A percentile compares a stretch with the other conserved stretches of the same genome.
Conservation (phyloP, 805 yeast species). For the Yarrowia bubula region DNA sequence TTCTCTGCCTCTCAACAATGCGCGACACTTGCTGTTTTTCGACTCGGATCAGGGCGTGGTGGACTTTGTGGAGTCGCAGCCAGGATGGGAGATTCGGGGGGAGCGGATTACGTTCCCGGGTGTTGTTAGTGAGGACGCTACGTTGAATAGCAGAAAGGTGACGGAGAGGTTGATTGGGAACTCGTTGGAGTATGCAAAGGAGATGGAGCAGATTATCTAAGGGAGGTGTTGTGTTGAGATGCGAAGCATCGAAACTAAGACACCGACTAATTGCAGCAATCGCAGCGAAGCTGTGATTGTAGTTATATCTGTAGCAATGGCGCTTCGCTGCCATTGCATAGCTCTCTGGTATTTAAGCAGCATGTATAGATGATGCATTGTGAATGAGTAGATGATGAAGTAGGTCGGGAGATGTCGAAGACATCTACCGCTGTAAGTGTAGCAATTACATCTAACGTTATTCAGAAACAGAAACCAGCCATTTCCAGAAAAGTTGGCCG, state of each 20-base stretch:
- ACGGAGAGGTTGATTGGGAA: conserved; percentile 56
- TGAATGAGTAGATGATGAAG: no score
- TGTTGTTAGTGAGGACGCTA: conserved; percentile 42
- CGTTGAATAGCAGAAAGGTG: conserved; percentile 36
- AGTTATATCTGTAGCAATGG: no score
- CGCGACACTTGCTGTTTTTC: conserved; percentile 75
- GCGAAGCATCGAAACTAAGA: neutral
- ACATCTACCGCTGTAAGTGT: no score
- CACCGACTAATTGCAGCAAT: no score
- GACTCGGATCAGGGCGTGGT: conserved; percentile 54
- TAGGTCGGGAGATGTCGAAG: no score
- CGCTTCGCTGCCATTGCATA: no score
- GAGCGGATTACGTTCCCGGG: conserved; percentile 42
- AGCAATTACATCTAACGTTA: no score
- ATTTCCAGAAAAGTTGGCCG: no score
- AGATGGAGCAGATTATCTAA: conserved; percentile 86
- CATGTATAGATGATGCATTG: no score
- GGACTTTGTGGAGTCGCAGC: conserved; percentile 50
- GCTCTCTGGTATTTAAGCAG: no score
- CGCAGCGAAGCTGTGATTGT: no score
- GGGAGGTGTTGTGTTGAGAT: neutral
- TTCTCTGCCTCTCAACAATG: conserved; percentile 74
- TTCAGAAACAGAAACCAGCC: no score
- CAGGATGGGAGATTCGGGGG: conserved; percentile 60
- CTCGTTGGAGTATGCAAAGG: conserved; percentile 82